phyloP scores from a whole-genome alignment of 2,329 filamentous ascomycete genomes.

The Lecanicillium sp. region DNA sequence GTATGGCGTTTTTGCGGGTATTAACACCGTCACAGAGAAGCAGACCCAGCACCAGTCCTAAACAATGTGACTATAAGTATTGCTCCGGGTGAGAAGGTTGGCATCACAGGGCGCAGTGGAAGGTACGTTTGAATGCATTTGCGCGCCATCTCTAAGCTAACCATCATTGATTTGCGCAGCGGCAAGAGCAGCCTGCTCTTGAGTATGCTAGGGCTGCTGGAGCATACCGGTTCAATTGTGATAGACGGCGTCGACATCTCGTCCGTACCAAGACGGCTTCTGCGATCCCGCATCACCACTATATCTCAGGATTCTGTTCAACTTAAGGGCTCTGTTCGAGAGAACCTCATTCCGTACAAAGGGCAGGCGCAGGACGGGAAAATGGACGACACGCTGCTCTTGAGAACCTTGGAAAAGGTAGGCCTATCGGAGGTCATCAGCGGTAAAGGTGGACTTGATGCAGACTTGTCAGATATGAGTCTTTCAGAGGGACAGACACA shows the following conservation, averaged over 20 bases:
- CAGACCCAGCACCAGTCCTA: constrained; percentile 16
- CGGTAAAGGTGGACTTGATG: neutral
- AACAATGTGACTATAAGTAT: constrained; percentile 22
- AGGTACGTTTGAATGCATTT: constrained; percentile 13
- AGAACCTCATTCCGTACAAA: constrained; percentile 27
- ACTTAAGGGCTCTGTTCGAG: constrained; percentile 37
- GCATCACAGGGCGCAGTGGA: constrained; percentile 36
- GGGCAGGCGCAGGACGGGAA: no score
- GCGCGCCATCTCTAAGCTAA: constrained; percentile 12
- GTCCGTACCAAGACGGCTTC: constrained; percentile 13
- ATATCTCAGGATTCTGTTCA: constrained; percentile 46
- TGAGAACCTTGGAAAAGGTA: neutral
- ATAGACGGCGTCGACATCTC: constrained; percentile 35
- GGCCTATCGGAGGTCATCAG: neutral
- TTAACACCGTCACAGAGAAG: neutral
- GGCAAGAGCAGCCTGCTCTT: constrained; percentile 29
- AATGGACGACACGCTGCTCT: no score
- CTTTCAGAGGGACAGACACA: constrained; percentile 2
- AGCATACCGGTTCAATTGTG: constrained; percentile 30
- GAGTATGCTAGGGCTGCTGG: constrained; percentile 39
- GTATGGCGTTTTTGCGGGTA: no score
- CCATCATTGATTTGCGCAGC: no score
- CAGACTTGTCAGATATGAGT: neutral
- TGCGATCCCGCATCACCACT: constrained; percentile 27
- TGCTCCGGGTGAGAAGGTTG: constrained; percentile 26